Base-by-base conservation (phyloP, 768 basidiomycete species). In the Termitomyces sp. region DNA sequence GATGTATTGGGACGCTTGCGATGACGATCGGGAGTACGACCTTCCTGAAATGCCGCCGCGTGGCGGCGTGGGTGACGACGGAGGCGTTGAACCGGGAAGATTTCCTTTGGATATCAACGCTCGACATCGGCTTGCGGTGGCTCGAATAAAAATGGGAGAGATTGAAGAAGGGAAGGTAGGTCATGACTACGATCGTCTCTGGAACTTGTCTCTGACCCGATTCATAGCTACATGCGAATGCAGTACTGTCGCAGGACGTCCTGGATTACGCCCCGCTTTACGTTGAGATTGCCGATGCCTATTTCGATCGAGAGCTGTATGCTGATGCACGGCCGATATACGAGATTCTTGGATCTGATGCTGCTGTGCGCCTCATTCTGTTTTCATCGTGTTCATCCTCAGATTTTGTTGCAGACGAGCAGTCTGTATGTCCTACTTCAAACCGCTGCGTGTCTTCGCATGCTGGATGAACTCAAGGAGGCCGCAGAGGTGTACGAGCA, bases 11-110 rank as follows among this genome's bases (percentile, higher is more conserved):
- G 91, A 94, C 62, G 69, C 80, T 22, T 82, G 86, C 54, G 82
- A 82, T 32, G 95, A 99, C 68, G 96, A 99, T 67, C 78, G 95
- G 49, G 96, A 99, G 71, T 99, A 83, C 66, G 92, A 94, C 66
- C 65, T 80, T 20, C 70, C 73, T 45, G 69, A 73, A 67, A 58
- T 71, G 62, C 65, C 65, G 47, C 49, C 64, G 64, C 58, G 64
- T 39, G 16, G 62, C 20, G 65, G 63, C 26, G 52, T 67, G 12
- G 71, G 74, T 39, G 77, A 79, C 57, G 66, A 72, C 37, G 80
- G 79, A 2, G 79, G 80, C 37, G 67, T 85, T 6, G 79, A 79
- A 45, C 79, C 82, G 2, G 89, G 86, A 26, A 78, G 76, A 52
- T 86, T 82, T 67, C 76, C 76, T 9, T 72, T 93, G 56, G 90